These are phyloP conservation scores for Pseudonectria buxi DNA, from an alignment of 2,329 filamentous ascomycete genomes.

Conservation along the genomic window DNA sequence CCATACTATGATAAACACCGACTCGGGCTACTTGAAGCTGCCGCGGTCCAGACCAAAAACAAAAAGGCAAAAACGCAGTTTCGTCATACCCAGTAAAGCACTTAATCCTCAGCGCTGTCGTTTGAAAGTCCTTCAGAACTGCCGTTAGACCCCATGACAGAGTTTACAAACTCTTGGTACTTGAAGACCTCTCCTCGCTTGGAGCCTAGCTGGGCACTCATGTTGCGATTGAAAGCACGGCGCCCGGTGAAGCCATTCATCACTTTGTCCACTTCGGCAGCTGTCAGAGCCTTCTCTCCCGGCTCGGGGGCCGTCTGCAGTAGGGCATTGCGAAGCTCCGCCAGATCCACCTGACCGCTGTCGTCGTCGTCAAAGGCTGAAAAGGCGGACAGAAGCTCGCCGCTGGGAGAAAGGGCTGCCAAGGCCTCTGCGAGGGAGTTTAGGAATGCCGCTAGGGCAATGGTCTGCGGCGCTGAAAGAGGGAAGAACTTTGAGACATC, in stretches of 20 bases:
- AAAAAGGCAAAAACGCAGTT: slow-evolving; percentile 3
- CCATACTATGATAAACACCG: no score
- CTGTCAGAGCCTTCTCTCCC: slow-evolving; percentile 57
- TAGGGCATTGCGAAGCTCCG: slow-evolving; percentile 74
- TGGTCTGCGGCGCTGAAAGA: slow-evolving; percentile 59
- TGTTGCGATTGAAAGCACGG: slow-evolving; percentile 68
- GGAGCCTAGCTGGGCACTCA: slow-evolving; percentile 41
- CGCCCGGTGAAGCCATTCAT: slow-evolving; percentile 79
- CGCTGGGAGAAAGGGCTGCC: slow-evolving; percentile 64
- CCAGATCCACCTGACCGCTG: slow-evolving; percentile 82
- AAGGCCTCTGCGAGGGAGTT: slow-evolving; percentile 73
- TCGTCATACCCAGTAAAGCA: no score
- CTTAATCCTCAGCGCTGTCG: slow-evolving; percentile 20
- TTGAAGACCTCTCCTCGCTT: slow-evolving; percentile 83
- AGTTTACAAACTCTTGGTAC: slow-evolving; percentile 86
- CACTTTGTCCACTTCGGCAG: slow-evolving; percentile 77
- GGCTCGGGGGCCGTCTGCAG: slow-evolving; percentile 74
- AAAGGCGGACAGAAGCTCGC: slow-evolving; percentile 82
- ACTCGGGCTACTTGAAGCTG: not conserved
- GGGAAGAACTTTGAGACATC: slow-evolving; percentile 81
- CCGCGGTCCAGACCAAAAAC: not conserved
- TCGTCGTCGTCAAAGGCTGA: slow-evolving; percentile 95
- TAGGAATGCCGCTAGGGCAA: slow-evolving; percentile 80
- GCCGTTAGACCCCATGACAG: slow-evolving; percentile 50
- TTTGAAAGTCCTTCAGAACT: slow-evolving; percentile 27